Conservation (phyloP, 192 early-diverging fungal species). For the Ambispora gerdemannii region DNA sequence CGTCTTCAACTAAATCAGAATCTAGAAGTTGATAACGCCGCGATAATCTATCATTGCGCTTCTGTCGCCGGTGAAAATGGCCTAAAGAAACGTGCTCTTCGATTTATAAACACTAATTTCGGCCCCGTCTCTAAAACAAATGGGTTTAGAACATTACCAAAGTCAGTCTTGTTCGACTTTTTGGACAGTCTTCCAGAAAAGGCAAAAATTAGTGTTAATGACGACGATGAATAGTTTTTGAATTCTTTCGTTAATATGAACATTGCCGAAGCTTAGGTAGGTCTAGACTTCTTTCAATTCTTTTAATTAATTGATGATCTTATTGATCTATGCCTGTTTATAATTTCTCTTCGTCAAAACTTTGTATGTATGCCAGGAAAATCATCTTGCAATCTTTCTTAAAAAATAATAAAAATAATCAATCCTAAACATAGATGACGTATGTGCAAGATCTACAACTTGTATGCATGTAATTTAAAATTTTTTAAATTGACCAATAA, state of each 20-base stretch:
- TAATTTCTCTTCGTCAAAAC: too few species aligned
- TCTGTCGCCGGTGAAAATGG: conserved; percentile 49
- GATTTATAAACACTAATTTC: conserved; percentile 58
- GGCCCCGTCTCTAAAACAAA: conserved; percentile 55
- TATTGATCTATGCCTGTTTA: too few species aligned
- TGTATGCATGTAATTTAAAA: too few species aligned
- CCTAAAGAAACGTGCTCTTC: conserved; percentile 47
- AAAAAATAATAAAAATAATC: too few species aligned
- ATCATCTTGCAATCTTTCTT: too few species aligned
- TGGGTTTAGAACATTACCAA: conserved; percentile 52
- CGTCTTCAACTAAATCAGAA: conserved; percentile 42
- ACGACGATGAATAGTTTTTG: neutral
- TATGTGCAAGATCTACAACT: too few species aligned
- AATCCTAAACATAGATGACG: too few species aligned
- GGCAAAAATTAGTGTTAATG: conserved; percentile 38
- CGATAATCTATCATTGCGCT: conserved; percentile 55
- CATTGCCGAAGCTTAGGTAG: neutral
- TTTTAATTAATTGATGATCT: too few species aligned
- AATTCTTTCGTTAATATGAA: neutral
- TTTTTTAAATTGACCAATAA: too few species aligned
- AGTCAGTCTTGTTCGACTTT: conserved; percentile 53
- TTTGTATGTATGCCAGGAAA: too few species aligned
- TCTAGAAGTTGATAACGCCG: conserved; percentile 53
- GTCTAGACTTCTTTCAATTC: too few species aligned
- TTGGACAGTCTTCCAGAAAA: conserved; percentile 57